Evolutionary conservation across 140 eudicot genomes (phyloP), one percentile per base, ranked within the genome.

Genomic region (Flaveria floridana): DNA sequence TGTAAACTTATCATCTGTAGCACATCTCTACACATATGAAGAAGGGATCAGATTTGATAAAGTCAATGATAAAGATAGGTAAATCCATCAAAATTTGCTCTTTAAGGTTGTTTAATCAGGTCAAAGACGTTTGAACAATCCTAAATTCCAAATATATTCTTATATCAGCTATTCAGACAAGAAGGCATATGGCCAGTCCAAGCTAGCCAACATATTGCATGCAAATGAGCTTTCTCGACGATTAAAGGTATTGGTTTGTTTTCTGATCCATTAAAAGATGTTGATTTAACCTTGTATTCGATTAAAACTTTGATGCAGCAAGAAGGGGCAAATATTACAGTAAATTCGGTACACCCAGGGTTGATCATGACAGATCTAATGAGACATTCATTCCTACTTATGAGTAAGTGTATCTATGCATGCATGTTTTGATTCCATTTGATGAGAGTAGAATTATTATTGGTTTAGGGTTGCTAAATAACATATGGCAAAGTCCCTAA

Each of bases 281-380:
- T 15, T 37, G 44, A 7, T 64, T 2, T 8, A 63, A 64, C 11
- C 13, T 58, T 26, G 26, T 68, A 20, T 30, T 4, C 41, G 8
- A 73, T 69, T 30, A 57, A 55, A 47, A 70, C 5, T 37, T 13
- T 65, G 52, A 47, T 77, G 76, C 86, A 90, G 97, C 85, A 78
- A 41, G 96, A 94, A 78, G 96, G 97, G 52, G 95, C 83, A 53
- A 90, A 90, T 78, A 85, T 94, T 1, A 94, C 92, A 0, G 99
- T 80, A 30, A 94, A 90, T 78, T 90, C 99, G 2, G 92, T 94
- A 65, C 99, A 94, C 85, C 99, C 99, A 10, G 99, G 99, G 50
- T 47, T 94, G 47, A 94, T 94, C 48, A 88, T 85, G 95, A 94
- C 99, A 74, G 85, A 90, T 77, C 99, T 94, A 75, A 79, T 88